Evolutionary conservation across 2,329 filamentous ascomycete species (phyloP), one percentile per base, ranked within the genome.

Genomic region (Cadophora malorum): DNA sequence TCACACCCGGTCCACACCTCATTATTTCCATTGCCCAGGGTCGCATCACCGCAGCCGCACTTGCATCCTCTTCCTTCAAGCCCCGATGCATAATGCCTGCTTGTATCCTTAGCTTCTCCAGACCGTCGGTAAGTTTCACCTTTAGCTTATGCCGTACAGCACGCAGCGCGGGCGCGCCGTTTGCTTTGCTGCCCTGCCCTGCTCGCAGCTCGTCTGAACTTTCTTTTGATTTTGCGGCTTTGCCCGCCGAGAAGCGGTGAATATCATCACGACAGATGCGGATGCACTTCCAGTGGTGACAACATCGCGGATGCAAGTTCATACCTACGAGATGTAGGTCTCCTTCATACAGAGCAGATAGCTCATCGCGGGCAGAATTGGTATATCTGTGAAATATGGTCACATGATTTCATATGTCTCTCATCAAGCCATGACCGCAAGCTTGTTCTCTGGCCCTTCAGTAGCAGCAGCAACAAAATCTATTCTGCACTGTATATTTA

Each of bases 81-180:
- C 19, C 41, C 49, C 33, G 61, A 60, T 69, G 67, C 67, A 62
- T 31, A 21, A 65, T 66, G 63, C 67, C 63, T 58, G 35, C 38
- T 63, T 67, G 67, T 38, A 67, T 47, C 50, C 21, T 38, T 63
- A 65, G 55, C 38, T 31, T 38, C 53, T 53, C 65, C 69, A 69
- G 59, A 21, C 25, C 33, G 23, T 66, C 60, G 69, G 69, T 71
- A 67, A 52, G 69, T 70, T 70, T 70, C 64, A 67, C 31, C 45
- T 64, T 41, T 45, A 23, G 45, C 60, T 45, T 58, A 25, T 45
- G 53, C 28, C 7, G 35, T 64, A 63, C 49, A 59, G 33, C 35
- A 59, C 33, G 56, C 56, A 25, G 28, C 35, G n/a, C 10, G 6
- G 10, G 56, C 35, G 21, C n/a, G 56, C 35, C 56, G 56, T 59